Evolutionary conservation across 495 filamentous ascomycete species (phyloP).

Genomic region (Chaetomidium leptoderma): DNA sequence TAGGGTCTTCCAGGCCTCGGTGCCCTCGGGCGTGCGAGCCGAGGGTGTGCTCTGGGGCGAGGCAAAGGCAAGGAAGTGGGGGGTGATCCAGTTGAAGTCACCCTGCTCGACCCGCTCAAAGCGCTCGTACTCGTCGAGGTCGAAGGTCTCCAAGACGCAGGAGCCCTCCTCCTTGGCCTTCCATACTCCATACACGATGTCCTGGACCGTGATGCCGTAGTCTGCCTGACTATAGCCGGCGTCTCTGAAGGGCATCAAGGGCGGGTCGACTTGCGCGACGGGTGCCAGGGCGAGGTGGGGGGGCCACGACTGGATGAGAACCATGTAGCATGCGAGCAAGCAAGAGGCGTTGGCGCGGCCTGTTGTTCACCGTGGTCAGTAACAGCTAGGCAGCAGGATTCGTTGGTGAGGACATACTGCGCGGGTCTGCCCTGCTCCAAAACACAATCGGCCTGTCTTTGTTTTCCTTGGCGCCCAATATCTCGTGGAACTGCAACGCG

Average conservation of each 20-base stretch:
- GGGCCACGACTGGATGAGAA: constrained; percentile 97
- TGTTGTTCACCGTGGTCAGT: constrained; percentile 32
- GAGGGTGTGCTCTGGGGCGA: constrained; percentile 81
- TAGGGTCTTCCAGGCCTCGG: constrained; percentile 65
- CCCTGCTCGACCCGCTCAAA: constrained; percentile 96
- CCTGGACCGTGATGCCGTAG: constrained; percentile 89
- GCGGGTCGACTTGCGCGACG: constrained; percentile 91
- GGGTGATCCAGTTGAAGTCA: constrained; percentile 99
- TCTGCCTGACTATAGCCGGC: constrained; percentile 98
- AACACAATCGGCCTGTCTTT: constrained; percentile 85
- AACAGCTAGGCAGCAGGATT: not conserved
- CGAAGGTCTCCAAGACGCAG: constrained; percentile 82
- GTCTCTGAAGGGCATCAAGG: constrained; percentile 97
- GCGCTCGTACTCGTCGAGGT: constrained; percentile 93
- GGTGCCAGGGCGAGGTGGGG: constrained; percentile 95
- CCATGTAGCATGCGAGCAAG: constrained; percentile 93
- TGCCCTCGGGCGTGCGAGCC: constrained; percentile 61
- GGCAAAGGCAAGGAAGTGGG: constrained; percentile 91
- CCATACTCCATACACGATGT: constrained; percentile 98
- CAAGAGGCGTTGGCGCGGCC: constrained; percentile 95
- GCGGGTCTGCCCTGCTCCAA: constrained; percentile 86
- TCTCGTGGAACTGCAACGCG: constrained; percentile 89
- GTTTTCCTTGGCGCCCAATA: constrained; percentile 76
- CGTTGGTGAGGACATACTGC: constrained; percentile 57
- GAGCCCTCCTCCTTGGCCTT: constrained; percentile 92